phyloP scores from a whole-genome alignment of 495 filamentous ascomycete species.

The Thermothielavioides terrestris region DNA sequence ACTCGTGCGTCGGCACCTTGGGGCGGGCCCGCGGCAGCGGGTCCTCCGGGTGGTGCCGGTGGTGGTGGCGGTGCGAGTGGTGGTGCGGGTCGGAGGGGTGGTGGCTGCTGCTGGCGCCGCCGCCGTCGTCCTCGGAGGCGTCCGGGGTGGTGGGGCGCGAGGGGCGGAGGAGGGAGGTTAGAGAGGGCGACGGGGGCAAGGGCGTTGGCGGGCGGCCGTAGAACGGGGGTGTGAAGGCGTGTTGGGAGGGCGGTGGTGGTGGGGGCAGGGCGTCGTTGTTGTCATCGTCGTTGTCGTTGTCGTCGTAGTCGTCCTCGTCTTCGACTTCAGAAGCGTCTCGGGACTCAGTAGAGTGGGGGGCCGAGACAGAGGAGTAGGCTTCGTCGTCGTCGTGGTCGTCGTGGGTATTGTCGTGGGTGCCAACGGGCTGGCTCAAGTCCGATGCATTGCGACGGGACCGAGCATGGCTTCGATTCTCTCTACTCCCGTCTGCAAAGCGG shows the following conservation, averaged over 20 bases:
- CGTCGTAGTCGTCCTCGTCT: slow-evolving; percentile 13
- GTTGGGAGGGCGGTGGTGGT: slow-evolving; percentile 36
- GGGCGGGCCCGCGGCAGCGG: slow-evolving; percentile 81
- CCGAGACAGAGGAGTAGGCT: slow-evolving; percentile 4
- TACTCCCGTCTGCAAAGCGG: slow-evolving; percentile 27
- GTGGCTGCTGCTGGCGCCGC: slow-evolving; percentile 28
- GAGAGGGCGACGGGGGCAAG: slow-evolving; percentile 81
- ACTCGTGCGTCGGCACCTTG: slow-evolving; percentile 95
- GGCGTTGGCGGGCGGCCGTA: slow-evolving; percentile 85
- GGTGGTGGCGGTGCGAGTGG: neutral
- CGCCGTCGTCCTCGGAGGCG: slow-evolving; percentile 75
- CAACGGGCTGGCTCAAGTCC: slow-evolving; percentile 6
- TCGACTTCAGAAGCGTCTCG: too few species aligned
- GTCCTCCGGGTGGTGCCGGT: slow-evolving; percentile 39
- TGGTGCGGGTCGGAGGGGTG: too few species aligned
- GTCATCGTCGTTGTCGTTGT: slow-evolving; percentile 7
- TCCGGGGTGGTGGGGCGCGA: slow-evolving; percentile 88
- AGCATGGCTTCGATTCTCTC: neutral
- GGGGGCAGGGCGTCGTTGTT: slow-evolving; percentile 21
- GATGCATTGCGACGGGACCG: slow-evolving; percentile 12
- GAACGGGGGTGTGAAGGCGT: slow-evolving; percentile 76
- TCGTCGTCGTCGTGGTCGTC: slow-evolving; percentile 4
- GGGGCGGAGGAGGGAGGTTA: slow-evolving; percentile 91
- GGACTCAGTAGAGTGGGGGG: slow-evolving; percentile 7
- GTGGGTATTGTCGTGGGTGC: slow-evolving; percentile 8